Base-by-base conservation (phyloP, 306 rosid species). In the Fagus crenata region DNA sequence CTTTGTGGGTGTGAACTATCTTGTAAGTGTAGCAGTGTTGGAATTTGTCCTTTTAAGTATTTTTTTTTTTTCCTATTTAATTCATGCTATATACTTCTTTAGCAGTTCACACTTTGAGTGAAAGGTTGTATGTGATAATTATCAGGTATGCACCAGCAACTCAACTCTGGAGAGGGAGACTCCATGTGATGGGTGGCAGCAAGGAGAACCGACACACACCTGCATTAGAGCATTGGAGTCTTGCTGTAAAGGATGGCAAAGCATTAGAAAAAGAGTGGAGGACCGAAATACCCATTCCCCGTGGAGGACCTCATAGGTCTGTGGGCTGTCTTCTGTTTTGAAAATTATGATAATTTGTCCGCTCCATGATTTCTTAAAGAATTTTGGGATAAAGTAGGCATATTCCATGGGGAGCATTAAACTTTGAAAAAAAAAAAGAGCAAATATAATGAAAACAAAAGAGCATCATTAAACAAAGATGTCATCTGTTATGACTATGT, bases 101-200 rank as follows among this genome's bases (percentile, higher is more conserved):
- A 9, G 15, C 61, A 56, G 72, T 55, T 76, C 59, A 60, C 58
- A 56, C 14, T 51, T 71, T 77, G 59, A 74, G 22, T 69, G 74
- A 75, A 81, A 71, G 65, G 46, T 76, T 77, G 69, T 55, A 80
- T 71, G 59, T 55, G 70, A 63, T 65, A 74, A 65, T 83, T 59
- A 84, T 49, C 84, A 94, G 98, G 82, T 94, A 92, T 74, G 98
- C 98, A 59, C 95, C 98, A 35, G 98, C 98, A 77, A 94, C 98
- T 58, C 97, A 92, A 81, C 83, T 92, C 77, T 94, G 97, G 98
- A 92, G 90, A 84, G 98, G 95, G 54, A 89, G 98, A 77, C 89
- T 94, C 60, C 98, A 94, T 83, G 98, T 94, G 85, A 94, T 92
- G 98, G 98, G 98, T 51, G 98, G 98, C 59, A 94, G 98, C 85